Base-by-base conservation (phyloP, 768 basidiomycete species). In the Hygrophorus russula region DNA sequence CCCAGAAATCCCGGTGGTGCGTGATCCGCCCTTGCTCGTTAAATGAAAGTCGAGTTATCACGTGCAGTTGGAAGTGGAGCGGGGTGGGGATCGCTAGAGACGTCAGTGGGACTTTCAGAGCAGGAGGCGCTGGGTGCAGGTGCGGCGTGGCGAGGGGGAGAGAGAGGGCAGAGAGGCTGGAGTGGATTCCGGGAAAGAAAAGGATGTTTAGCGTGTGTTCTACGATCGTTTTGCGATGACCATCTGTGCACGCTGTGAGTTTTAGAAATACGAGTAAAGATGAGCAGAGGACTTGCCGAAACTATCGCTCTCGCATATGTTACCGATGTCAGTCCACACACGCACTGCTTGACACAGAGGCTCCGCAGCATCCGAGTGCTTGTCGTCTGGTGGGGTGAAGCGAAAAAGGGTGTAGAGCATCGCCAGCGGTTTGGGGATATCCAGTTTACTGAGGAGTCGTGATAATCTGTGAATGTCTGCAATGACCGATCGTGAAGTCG, bases 1-100 rank as follows among this genome's bases (percentile, higher is more conserved):
- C 84, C 83, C 82, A 88, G 31, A 83, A 68, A 54, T 89, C 87
- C 20, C 83, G 73, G 56, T 91, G 87, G 52, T 78, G 73, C 3
- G 82, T 80, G 48, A 90, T 79, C 46, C 71, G 74, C n/a, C 82
- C 83, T 54, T 80, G 79, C 51, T 88, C 86, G 59, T 88, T 88
- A 60, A 90, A 86, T 27, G 74, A 71, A 29, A 89, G 70, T 20
- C 78, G 73, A 3, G 84, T 82, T 45, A 82, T 69, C 39, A 88
- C 73, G 37, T 71, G 82, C 4, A 90, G 70, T 53, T 74, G 70
- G 51, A 86, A 66, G 56, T 86, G 82, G n/a, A 89, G 60, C 1
- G 85, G 82, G 12, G 80, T 82, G 1, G 80, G 76, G 13, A 80
- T 51, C 29, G 70, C 67, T 28, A 77, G 53, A 2, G 70, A 70